Evolutionary conservation across 2,329 filamentous ascomycete genomes (phyloP).

Genomic region (Ceratocystis alfenasii): DNA sequence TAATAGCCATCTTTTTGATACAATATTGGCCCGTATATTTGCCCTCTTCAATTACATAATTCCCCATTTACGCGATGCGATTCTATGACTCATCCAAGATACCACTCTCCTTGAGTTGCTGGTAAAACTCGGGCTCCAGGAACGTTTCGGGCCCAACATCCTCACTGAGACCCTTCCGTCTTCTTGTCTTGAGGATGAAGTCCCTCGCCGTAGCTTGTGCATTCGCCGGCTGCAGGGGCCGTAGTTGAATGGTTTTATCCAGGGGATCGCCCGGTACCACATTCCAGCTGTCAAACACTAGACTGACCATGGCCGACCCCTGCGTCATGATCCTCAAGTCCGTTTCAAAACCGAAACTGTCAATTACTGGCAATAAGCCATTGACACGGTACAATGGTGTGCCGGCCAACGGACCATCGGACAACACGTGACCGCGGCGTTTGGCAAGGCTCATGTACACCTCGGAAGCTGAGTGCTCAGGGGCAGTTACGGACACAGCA

Average conservation of each 20-base stretch:
- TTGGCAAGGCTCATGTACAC: conserved; percentile 86
- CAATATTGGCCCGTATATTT: background rate
- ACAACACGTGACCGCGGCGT: conserved; percentile 80
- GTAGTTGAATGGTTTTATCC: conserved; percentile 69
- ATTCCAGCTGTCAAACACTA: conserved; percentile 93
- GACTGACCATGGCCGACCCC: conserved; percentile 75
- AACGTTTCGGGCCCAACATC: conserved; percentile 95
- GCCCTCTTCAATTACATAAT: background rate
- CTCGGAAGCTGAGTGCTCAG: conserved; percentile 74
- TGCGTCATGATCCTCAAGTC: conserved; percentile 93
- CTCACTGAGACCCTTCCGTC: conserved; percentile 87
- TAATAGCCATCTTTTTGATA: background rate
- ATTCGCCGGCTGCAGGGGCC: conserved; percentile 74
- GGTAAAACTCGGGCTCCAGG: conserved; percentile 86
- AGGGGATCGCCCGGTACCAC: conserved; percentile 93
- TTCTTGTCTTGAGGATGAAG: conserved; percentile 90
- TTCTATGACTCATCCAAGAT: conserved; percentile 51
- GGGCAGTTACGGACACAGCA: conserved; percentile 81
- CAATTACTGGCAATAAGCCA: conserved; percentile 87
- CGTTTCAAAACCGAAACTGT: conserved; percentile 96
- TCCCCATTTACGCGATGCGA: background rate
- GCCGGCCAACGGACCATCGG: conserved; percentile 87
- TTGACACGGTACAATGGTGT: conserved; percentile 87
- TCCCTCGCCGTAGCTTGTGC: conserved; percentile 86
- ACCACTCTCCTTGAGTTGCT: conserved; percentile 75